A percentile compares a stretch with the other conserved stretches of the same genome.
Evolutionary conservation across 768 basidiomycete genomes (phyloP).

Genomic region (Boletus rubescentipes): DNA sequence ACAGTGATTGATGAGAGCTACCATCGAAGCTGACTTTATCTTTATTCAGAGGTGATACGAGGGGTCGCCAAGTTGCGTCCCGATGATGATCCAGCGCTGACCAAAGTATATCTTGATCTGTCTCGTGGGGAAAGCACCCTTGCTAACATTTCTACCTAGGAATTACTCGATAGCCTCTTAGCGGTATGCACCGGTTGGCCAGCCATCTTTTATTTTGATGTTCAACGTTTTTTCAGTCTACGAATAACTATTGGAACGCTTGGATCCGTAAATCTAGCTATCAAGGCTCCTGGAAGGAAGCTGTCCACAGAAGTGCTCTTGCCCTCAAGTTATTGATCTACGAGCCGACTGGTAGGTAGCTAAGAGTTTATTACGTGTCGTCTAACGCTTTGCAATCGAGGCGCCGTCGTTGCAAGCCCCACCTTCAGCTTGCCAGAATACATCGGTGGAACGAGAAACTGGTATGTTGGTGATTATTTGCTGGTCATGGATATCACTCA

Average conservation of each 20-base stretch:
- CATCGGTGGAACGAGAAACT: constrained; percentile 88
- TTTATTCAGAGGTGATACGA: constrained; percentile 38
- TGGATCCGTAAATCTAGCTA: constrained; percentile 94
- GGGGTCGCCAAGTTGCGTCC: constrained; percentile 47
- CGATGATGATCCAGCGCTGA: constrained; percentile 72
- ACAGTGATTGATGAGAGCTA: not conserved
- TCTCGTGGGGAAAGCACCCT: not conserved
- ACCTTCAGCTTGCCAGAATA: constrained; percentile 94
- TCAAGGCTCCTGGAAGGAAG: constrained; percentile 92
- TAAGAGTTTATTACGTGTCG: not conserved
- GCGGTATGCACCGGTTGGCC: constrained; percentile 37
- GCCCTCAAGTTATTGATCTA: constrained; percentile 91
- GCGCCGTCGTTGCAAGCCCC: constrained; percentile 92
- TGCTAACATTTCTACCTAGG: constrained; percentile 32
- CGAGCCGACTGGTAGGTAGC: constrained; percentile 77
- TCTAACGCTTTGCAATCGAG: constrained; percentile 32
- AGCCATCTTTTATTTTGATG: not conserved
- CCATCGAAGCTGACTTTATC: constrained; percentile 2
- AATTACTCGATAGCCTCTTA: constrained; percentile 57
- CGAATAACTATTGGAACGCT: constrained; percentile 79
- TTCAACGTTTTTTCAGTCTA: constrained; percentile 44
- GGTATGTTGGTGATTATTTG: constrained; percentile 43
- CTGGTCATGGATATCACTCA: not conserved
- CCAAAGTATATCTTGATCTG: constrained; percentile 41
- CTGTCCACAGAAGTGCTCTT: constrained; percentile 89